Evolutionary conservation across 108 stramenopile species (phyloP).

Genomic region (Cyclotella choctawhatcheeana): DNA sequence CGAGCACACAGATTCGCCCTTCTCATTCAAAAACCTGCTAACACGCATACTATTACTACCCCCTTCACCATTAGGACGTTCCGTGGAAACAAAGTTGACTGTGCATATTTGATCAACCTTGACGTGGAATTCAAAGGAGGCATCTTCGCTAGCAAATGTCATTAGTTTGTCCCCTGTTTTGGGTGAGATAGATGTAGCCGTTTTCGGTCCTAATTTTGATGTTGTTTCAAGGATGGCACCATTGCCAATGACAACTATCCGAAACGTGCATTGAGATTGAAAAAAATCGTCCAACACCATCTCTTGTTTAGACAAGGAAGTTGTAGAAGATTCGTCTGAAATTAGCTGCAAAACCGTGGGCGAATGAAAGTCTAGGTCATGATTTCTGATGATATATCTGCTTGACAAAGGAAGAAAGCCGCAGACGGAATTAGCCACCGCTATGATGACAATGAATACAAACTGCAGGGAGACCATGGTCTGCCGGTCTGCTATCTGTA

Average conservation of each 20-base stretch:
- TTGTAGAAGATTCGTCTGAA: background rate
- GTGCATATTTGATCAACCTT: constrained; percentile 62
- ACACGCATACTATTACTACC: constrained; percentile 53
- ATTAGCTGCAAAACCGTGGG: background rate
- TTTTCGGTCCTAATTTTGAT: constrained; percentile 59
- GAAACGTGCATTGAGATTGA: constrained; percentile 60
- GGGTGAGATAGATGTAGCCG: constrained; percentile 62
- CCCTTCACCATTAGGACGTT: constrained; percentile 10
- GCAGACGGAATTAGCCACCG: no score
- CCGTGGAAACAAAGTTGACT: constrained; percentile 56
- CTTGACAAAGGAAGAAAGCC: no score
- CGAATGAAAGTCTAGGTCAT: no score
- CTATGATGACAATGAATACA: no score
- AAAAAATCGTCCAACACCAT: constrained; percentile 55
- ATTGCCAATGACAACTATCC: constrained; percentile 84
- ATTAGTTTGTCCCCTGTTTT: constrained; percentile 64
- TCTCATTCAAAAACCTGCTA: constrained; percentile 58
- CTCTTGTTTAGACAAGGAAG: constrained; percentile 16
- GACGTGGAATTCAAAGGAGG: constrained; percentile 85
- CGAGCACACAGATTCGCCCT: constrained; percentile 62
- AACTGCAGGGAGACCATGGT: no score
- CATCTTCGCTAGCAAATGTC: constrained; percentile 77
- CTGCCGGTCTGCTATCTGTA: no score
- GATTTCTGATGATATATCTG: no score
- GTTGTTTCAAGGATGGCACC: constrained; percentile 88